Evolutionary conservation across 148 eudicot species (phyloP).

Genomic region (Fagopyrum esculentum): DNA sequence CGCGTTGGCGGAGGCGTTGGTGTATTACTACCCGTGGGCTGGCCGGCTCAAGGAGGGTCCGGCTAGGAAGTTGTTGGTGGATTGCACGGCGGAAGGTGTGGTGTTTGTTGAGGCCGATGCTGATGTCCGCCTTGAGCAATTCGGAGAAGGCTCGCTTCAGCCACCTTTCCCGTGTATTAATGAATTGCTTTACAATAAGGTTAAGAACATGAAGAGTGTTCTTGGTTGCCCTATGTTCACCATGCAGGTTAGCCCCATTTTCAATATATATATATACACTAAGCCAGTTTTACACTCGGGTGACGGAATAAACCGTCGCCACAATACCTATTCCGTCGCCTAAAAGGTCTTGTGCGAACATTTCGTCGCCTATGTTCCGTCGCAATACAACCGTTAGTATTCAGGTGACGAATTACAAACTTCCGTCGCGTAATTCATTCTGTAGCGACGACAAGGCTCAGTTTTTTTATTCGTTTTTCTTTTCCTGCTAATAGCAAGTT

Average conservation of each 20-base stretch:
- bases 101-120: constrained; percentile 22
- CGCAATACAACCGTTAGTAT: too few relatives aligned
- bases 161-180: constrained; percentile 11
- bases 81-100: constrained; percentile 19
- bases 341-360: too few relatives aligned
- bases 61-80: constrained; percentile 28
- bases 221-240: constrained; percentile 13
- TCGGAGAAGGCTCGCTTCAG: constrained; percentile 12
- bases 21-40: constrained; percentile 33
- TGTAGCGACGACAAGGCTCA: too few relatives aligned
- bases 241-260: constrained; percentile 8
- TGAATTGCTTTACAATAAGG: constrained; percentile 12
- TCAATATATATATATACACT: neutral
- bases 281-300: too few relatives aligned
- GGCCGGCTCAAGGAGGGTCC: constrained; percentile 29
- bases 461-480: too few relatives aligned
- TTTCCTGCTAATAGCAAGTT: neutral
- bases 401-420: too few relatives aligned
- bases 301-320: too few relatives aligned
- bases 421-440: too few relatives aligned
- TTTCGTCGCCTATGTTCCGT: too few relatives aligned
- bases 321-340: too few relatives aligned
- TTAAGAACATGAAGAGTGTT: neutral
- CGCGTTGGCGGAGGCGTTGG: constrained; percentile 34
- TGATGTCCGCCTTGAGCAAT: constrained; percentile 16